Evolutionary conservation across 176 grass and related monocot genomes (phyloP).

Genomic region (Oryza longistaminata): DNA sequence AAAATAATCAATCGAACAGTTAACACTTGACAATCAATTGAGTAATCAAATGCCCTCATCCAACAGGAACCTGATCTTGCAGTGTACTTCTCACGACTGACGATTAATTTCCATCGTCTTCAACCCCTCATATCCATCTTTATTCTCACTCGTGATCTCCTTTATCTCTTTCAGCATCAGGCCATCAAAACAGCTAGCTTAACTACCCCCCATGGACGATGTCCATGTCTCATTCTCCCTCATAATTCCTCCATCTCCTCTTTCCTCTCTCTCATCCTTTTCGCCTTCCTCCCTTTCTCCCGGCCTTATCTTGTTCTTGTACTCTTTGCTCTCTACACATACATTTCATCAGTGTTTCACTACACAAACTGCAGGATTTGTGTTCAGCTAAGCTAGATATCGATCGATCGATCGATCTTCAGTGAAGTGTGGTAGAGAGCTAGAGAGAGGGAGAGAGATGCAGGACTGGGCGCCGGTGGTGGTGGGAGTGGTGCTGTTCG

Average conservation of each 20-base stretch:
- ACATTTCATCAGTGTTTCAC: no score
- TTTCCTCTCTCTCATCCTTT: no score
- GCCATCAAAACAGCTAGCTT: background rate
- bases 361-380: no score
- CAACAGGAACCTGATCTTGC: background rate
- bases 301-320: background rate
- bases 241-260: background rate
- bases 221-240: constrained; percentile 7
- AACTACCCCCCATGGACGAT: background rate
- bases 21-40: no score
- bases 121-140: background rate
- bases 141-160: background rate
- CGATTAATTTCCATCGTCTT: background rate
- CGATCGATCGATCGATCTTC: no score
- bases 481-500: constrained; percentile 70
- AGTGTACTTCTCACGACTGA: background rate
- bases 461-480: constrained; percentile 74
- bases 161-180: background rate
- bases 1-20: no score
- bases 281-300: no score
- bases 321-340: no score
- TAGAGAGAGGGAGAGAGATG: constrained; percentile 24
- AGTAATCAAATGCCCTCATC: background rate
- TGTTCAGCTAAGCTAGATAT: background rate
- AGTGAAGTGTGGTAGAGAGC: no score